Percentiles rank a stretch among this genome's conserved stretches.
Conservation (phyloP, 202 grass and related monocot genomes). For the Zizania palustris region DNA sequence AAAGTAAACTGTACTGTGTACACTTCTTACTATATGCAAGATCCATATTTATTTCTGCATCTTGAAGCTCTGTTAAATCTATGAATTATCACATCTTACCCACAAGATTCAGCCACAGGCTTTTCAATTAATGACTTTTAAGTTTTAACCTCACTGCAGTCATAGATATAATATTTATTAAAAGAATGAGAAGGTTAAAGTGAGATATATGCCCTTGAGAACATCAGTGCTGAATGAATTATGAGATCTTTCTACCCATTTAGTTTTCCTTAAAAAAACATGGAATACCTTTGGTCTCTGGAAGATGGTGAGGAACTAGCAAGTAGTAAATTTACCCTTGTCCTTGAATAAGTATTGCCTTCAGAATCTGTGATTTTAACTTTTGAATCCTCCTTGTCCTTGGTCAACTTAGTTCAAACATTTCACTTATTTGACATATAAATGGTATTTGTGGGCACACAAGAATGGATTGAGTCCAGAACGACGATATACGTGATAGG, state of each 20-base stretch:
- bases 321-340: slow-evolving; percentile 6
- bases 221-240: not conserved
- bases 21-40: not conserved
- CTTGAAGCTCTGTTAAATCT: slow-evolving; percentile 1
- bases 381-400: slow-evolving; percentile 20
- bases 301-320: slow-evolving; percentile 10
- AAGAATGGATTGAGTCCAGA: too few species aligned
- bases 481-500: too few species aligned
- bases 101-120: not conserved
- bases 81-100: not conserved
- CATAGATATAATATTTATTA: not conserved
- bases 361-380: slow-evolving; percentile 1
- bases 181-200: not conserved
- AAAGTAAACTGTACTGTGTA: slow-evolving; percentile 6
- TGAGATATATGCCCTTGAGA: not conserved
- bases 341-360: not conserved
- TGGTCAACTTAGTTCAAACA: slow-evolving; percentile 1
- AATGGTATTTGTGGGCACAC: not conserved
- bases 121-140: not conserved
- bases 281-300: slow-evolving; percentile 3
- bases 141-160: not conserved
- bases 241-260: not conserved
- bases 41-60: slow-evolving; percentile 9
- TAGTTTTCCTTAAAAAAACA: not conserved
- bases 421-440: slow-evolving; percentile 38